A percentile compares a stretch with the other conserved stretches of the same genome.
Conservation (phyloP, 1,284 basidiomycete species). For the Ceratobasidium sp. region DNA sequence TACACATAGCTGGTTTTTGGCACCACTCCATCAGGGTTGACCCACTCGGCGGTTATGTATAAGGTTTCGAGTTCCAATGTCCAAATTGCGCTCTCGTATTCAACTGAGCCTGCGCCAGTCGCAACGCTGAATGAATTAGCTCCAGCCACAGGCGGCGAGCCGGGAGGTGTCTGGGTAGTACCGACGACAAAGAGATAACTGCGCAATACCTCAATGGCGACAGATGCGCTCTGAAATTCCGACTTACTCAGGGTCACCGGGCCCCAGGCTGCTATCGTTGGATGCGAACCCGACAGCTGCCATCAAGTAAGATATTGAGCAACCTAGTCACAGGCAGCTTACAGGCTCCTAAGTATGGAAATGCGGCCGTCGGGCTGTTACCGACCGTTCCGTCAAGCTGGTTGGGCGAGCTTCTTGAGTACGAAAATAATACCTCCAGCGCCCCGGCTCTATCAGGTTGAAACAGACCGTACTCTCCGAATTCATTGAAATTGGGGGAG, state of each 20-base stretch:
- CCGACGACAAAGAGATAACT: slow-evolving; percentile 1
- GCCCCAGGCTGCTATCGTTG: too few relatives aligned
- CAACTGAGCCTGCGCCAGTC: background rate
- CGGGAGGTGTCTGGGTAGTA: background rate
- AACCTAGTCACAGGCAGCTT: too few relatives aligned
- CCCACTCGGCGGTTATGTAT: background rate
- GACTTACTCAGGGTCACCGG: too few relatives aligned
- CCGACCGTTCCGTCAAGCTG: background rate
- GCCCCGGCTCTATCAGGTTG: background rate
- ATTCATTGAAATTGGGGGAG: background rate
- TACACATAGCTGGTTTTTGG: too few relatives aligned
- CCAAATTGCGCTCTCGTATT: background rate
- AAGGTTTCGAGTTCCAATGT: background rate
- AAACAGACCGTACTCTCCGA: slow-evolving; percentile 4
- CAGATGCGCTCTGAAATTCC: too few relatives aligned
- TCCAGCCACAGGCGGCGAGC: background rate
- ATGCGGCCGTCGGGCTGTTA: background rate
- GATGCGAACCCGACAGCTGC: too few relatives aligned
- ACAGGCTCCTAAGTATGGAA: background rate
- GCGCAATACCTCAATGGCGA: background rate
- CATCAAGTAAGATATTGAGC: too few relatives aligned
- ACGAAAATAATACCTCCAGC: slow-evolving; percentile 15
- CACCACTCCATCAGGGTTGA: background rate
- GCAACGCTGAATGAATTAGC: background rate
- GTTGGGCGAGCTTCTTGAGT: background rate